Conservation (phyloP, 441 rosid species). For the Erodium moschatum region DNA sequence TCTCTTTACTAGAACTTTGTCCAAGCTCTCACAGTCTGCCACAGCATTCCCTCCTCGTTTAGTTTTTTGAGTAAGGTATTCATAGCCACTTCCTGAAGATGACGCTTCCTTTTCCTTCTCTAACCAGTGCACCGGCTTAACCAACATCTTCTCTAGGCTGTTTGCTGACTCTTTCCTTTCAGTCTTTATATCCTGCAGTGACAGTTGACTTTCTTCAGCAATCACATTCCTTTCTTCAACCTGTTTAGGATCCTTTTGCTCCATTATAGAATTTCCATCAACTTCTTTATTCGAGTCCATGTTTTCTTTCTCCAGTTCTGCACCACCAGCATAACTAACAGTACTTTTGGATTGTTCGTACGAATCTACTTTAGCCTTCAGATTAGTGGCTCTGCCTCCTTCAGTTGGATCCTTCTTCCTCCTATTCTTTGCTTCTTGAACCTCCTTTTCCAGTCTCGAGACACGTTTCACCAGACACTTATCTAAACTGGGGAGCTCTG, state of each 20-base stretch:
- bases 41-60: slow-evolving; percentile 25
- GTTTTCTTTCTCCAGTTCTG: too few relatives aligned
- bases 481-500: slow-evolving; percentile 40
- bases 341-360: slow-evolving; percentile 10
- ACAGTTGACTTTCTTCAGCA: too few relatives aligned
- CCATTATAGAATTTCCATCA: not conserved
- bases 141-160: slow-evolving; percentile 20
- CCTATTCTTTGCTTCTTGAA: slow-evolving; percentile 46
- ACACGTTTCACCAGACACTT: slow-evolving; percentile 49
- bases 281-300: slow-evolving; percentile 21
- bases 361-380: slow-evolving; percentile 16
- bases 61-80: slow-evolving; percentile 25
- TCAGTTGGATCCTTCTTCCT: slow-evolving; percentile 20
- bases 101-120: slow-evolving; percentile 41
- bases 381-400: slow-evolving; percentile 14
- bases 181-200: too few relatives aligned
- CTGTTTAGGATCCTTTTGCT: not conserved
- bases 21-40: slow-evolving; percentile 40
- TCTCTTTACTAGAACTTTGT: slow-evolving; percentile 52
- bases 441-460: slow-evolving; percentile 56
- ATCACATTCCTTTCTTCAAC: too few relatives aligned
- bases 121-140: slow-evolving; percentile 44
- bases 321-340: too few relatives aligned
- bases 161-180: too few relatives aligned
- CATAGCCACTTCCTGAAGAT: slow-evolving; percentile 28